Percentiles rank a stretch among this genome's conserved stretches.
phyloP scores from a whole-genome alignment of 192 early-diverging fungal genomes.

The Piromyces sp. region DNA sequence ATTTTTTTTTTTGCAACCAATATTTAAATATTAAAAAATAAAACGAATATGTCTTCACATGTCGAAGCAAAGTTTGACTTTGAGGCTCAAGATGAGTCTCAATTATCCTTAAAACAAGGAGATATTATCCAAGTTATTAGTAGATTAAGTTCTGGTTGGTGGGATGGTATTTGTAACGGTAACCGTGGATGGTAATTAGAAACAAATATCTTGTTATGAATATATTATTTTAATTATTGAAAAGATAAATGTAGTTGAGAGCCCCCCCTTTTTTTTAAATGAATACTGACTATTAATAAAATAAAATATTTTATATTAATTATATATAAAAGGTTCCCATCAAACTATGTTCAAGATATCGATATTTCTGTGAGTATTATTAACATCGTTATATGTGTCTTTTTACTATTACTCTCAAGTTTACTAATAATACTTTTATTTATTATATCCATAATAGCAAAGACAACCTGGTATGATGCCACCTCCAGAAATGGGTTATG shows the following conservation, averaged over 20 bases:
- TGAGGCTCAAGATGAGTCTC: conserved; percentile 54
- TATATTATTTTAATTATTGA: too few species aligned
- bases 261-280: too few species aligned
- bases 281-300: too few species aligned
- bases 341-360: conserved; percentile 23
- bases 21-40: neutral
- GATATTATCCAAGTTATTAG: conserved; percentile 80
- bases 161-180: conserved; percentile 73
- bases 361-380: conserved; percentile 1
- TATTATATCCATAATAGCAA: too few species aligned
- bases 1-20: too few species aligned
- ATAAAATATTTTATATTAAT: too few species aligned
- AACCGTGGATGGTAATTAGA: conserved; percentile 31
- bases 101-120: conserved; percentile 63
- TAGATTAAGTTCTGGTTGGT: conserved; percentile 87
- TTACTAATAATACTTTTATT: too few species aligned
- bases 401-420: too few species aligned
- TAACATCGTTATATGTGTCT: too few species aligned
- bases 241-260: too few species aligned
- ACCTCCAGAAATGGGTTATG: conserved; percentile 5
- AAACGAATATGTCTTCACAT: neutral
- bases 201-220: too few species aligned
- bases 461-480: neutral
- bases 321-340: conserved; percentile 36
- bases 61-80: conserved; percentile 67